Base-by-base conservation (phyloP, 805 yeast species). In the Saccharomyces mikatae region DNA sequence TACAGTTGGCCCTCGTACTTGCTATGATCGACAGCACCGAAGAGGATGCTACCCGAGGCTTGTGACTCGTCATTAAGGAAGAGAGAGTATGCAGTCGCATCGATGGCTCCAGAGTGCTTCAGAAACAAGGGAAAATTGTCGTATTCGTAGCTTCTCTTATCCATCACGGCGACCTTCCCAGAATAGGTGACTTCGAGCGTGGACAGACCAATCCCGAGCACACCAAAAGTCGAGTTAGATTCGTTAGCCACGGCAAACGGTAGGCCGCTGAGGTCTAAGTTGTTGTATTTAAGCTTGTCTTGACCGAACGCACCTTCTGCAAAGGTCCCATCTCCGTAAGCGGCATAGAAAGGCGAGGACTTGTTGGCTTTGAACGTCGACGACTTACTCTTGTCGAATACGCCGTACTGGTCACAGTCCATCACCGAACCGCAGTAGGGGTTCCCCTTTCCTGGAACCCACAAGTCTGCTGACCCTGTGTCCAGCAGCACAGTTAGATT, bases 391-490 rank as follows among this genome's bases (percentile, higher is more conserved):
- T 61, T 47, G 54, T 71, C 63, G 55, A 75, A 77, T 4, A 77
- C 68, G 9, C 80, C 80, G 52, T 66, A 74, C 17, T 51, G 21
- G 1, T 60, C 50, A 63, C 81, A 77, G 55, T 74, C 60, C 21
- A 61, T 46, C 11, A 21, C 24, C 3, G 44, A 36, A 6, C 44
- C 44, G 44, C 44, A 36, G 13, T 36, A 36, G 22, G 44, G 44
- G 24, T 36, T 36, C 10, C 13, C 44, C 24, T 36, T 36, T 10
- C 44, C 17, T 13, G 44, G 24, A 21, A 36, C 44, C 44, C 44
- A 84, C 10, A 85, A 67, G 64, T 84, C 89, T 0, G 86, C 76
- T 0, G 88, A 83, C 1, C 89, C 90, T 0, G 89, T 84, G 61
- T 84, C 90, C 9, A 84, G 63, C 47, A 82, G 67, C 6, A 83